phyloP scores from a whole-genome alignment of 2,329 filamentous ascomycete species.

The Fusarium tanahbumbuense region DNA sequence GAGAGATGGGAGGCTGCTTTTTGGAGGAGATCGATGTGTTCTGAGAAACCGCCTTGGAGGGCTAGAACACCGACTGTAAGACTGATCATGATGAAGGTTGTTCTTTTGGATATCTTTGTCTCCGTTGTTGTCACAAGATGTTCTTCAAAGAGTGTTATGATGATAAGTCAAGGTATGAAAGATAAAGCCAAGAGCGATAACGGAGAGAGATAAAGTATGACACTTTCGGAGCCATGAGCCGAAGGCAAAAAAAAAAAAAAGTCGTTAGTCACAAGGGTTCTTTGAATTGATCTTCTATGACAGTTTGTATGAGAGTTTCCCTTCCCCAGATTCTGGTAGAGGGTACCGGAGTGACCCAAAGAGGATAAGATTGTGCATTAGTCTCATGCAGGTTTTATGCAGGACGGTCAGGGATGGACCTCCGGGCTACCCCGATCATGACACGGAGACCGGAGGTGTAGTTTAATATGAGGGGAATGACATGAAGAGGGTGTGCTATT shows the following conservation, averaged over 20 bases:
- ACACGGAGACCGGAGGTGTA: background rate
- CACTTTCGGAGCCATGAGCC: conserved; percentile 28
- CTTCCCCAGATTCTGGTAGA: conserved; percentile 38
- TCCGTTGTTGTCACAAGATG: background rate
- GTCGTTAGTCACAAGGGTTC: conserved; percentile 18
- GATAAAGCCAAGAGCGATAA: conserved; percentile 28
- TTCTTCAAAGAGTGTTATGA: background rate
- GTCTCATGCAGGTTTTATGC: conserved; percentile 23
- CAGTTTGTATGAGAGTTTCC: background rate
- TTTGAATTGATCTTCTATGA: conserved; percentile 1
- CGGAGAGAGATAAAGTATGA: conserved; percentile 1
- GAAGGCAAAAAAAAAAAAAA: conserved; percentile 23
- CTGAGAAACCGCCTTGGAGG: conserved; percentile 91
- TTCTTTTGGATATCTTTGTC: background rate
- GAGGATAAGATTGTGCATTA: conserved; percentile 35
- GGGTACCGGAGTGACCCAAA: conserved; percentile 37
- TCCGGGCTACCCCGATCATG: conserved; percentile 30
- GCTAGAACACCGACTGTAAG: conserved; percentile 73
- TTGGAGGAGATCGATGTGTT: conserved; percentile 83
- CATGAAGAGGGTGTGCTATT: background rate
- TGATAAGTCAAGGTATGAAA: background rate
- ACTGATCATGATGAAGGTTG: conserved; percentile 39
- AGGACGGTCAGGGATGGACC: conserved; percentile 17
- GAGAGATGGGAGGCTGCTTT: conserved; percentile 70
- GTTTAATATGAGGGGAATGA: background rate